These are phyloP conservation scores for Cordia subcordata DNA, from an alignment of 257 asterid species.

Conservation along the genomic window DNA sequence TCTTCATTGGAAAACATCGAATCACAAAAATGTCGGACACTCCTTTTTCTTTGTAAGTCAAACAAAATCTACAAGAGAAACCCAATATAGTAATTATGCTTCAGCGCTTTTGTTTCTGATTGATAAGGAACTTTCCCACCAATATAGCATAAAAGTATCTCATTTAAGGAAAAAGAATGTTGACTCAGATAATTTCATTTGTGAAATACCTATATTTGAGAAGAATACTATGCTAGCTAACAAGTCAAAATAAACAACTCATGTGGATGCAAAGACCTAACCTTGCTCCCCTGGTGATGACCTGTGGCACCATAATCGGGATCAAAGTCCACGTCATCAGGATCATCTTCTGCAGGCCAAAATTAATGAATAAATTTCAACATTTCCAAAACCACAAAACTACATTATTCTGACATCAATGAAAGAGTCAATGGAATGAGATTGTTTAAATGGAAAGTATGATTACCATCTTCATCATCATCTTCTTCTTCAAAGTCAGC, in stretches of 20 bases:
- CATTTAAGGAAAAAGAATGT: not conserved
- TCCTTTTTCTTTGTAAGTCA: not conserved
- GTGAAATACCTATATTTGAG: not conserved
- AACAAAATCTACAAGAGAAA: not conserved
- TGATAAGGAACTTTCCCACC: not conserved
- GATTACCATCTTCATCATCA: conserved; percentile 49
- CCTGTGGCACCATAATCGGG: conserved; percentile 67
- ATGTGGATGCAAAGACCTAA: conserved; percentile 7
- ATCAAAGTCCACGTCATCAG: conserved; percentile 85
- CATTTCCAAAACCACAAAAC: not conserved
- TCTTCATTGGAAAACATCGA: too few species aligned
- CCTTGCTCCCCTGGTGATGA: conserved; percentile 61
- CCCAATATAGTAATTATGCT: not conserved
- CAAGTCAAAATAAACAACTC: not conserved
- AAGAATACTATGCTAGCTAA: not conserved
- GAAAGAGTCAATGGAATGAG: not conserved
- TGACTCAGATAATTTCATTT: not conserved
- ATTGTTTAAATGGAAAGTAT: not conserved
- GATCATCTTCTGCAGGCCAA: conserved; percentile 78
- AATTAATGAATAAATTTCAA: not conserved
- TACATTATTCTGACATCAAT: not conserved
- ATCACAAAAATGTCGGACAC: too few species aligned
- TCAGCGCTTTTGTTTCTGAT: not conserved
- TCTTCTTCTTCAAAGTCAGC: conserved; percentile 51
- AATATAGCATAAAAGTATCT: not conserved